Evolutionary conservation across 305 asterid species (phyloP), one percentile per base, ranked within the genome.

Genomic region (Lippia alba): DNA sequence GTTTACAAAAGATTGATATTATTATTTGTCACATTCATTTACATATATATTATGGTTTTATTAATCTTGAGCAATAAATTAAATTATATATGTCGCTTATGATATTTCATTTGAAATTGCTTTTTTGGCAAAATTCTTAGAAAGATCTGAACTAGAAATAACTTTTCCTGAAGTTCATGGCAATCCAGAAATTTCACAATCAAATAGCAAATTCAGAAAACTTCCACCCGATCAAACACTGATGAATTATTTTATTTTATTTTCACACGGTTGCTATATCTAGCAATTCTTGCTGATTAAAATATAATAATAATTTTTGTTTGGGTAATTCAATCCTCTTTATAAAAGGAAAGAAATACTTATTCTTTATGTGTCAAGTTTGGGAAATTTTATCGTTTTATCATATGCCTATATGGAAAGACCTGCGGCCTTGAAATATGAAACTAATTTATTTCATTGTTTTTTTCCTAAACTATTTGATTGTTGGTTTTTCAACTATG

Each of bases 131-230:
- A 18, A 7, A 69, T 20, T 34, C 3, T 49, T 50, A 48, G 67
- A 65, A 55, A 34, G 72, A 57, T 73, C 77, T 66, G 61, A 54
- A 16, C 49, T 40, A 44, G 51, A 56, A 60, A 33, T 44, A 32
- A 41, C 39, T 55, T 53, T 34, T 56, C 14, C 54, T 61, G 34
- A 6, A 56, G 73, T 15, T 18, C 56, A 48, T 48, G 48, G 12
- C 8, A 41, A 41, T 41, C n/a, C n/a, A n/a, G n/a, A n/a, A n/a
- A n/a, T n/a, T n/a, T n/a, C n/a, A n/a, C n/a, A n/a, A n/a, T n/a
- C n/a, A n/a, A n/a, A n/a, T n/a, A n/a, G n/a, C n/a, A n/a, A n/a
- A n/a, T n/a, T n/a, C 54, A 34, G 44, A 67, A 34, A 15, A 50
- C 34, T 5, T 56, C 20, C 18, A 49, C 32, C 58, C 17, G 11